Evolutionary conservation across 352 stramenopile species (phyloP), one percentile per base, ranked within the genome.

Genomic region (Pythium phragmitis): DNA sequence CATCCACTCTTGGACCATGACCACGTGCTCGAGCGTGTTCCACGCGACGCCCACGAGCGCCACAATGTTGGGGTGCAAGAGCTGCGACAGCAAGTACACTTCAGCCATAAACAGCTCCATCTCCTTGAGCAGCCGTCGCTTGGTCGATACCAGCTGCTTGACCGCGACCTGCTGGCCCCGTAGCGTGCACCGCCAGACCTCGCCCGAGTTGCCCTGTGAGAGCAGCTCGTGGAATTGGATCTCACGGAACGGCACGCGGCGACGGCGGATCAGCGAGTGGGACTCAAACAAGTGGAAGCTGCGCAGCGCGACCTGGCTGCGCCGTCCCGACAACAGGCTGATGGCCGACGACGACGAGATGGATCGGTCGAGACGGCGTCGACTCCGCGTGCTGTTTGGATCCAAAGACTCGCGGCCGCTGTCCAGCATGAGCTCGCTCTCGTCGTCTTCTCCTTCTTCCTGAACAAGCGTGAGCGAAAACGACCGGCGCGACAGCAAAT

Each of bases 31-130:
- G 1, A 89, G 64, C 23, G 77, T 87, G 46, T 76, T 87, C 79
- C 80, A 91, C 34, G 77, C 80, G 49, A 88, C 86, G 9, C 75
- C 80, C 0, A 83, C 63, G 30, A 92, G 67, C 7, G 62, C 54
- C 43, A 94, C 73, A 43, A 94, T 88, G 60, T 84, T 67, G 1
- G 77, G 69, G 43, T 92, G 82, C 47, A 85, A 78, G 13, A 94
- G 64, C 55, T 85, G 80, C 12, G 79, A 75, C 49, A 91, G 60
- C 51, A 92, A 64, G 39, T 89, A 87, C 21, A 91, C 79, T 41
- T 95, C 82, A n/a, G 72, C 78, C 9, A 89, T 74, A 58, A 93
- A 91, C 62, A 86, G 79, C 65, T 88, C 76, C 55, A 88, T 89
- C 45, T 85, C 76, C 9, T 63, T 74, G 11, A 86, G 46, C 6